Percentiles rank a stretch among this genome's conserved stretches.
phyloP scores from a whole-genome alignment of 306 rosid species.

The Alnus glutinosa region DNA sequence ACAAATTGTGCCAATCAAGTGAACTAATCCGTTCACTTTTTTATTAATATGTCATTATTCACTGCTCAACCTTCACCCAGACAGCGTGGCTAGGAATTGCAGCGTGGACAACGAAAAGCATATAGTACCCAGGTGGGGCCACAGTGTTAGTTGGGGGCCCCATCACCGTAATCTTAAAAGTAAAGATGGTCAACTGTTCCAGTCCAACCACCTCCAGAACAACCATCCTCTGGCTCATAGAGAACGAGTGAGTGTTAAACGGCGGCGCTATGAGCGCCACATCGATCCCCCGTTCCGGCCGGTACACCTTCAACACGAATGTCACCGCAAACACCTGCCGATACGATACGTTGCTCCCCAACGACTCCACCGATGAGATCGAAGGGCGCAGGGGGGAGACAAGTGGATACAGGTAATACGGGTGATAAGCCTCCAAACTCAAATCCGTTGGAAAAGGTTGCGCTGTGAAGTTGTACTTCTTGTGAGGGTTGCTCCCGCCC shows the following conservation, averaged over 20 bases:
- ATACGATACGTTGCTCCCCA: conserved; percentile 32
- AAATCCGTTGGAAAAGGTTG: conserved; percentile 56
- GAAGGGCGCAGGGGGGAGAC: conserved; percentile 30
- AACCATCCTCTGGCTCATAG: conserved; percentile 67
- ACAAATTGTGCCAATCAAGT: background rate
- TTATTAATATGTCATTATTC: too few species aligned
- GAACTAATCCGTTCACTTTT: conserved; percentile 18
- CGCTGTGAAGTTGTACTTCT: conserved; percentile 49
- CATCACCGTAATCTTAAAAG: conserved; percentile 41
- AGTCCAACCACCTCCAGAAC: conserved; percentile 33
- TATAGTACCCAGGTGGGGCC: conserved; percentile 75
- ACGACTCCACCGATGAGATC: conserved; percentile 42
- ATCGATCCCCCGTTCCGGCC: background rate
- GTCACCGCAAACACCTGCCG: conserved; percentile 38
- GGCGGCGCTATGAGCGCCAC: conserved; percentile 61
- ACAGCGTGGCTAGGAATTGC: conserved; percentile 60
- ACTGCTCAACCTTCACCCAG: conserved; percentile 53
- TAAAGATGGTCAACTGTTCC: conserved; percentile 16
- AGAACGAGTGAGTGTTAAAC: conserved; percentile 70
- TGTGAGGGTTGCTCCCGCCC: conserved; percentile 83
- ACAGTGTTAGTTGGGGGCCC: conserved; percentile 48
- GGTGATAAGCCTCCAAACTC: conserved; percentile 63
- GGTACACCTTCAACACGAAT: conserved; percentile 30
- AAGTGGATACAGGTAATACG: conserved; percentile 48
- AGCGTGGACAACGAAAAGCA: conserved; percentile 62